phyloP scores from a whole-genome alignment of 169 alveolate species.

The Cryptosporidium bovis region DNA sequence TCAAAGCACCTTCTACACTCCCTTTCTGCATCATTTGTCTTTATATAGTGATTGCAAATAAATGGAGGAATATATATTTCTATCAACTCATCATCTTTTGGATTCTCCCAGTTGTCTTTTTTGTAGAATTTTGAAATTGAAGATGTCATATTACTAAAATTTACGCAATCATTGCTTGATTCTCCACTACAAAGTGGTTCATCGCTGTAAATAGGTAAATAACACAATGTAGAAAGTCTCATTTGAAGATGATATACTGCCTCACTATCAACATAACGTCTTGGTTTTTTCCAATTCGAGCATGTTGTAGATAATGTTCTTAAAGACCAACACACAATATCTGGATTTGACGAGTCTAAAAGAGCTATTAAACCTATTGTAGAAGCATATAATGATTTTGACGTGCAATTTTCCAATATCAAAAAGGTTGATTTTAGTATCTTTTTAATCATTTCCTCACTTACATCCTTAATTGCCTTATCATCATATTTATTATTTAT shows the following conservation, averaged over 20 bases:
- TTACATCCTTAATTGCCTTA: slow-evolving; percentile 19
- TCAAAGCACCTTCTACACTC: slow-evolving; percentile 62
- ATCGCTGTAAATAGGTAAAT: slow-evolving; percentile 33
- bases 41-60: slow-evolving; percentile 48
- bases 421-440: slow-evolving; percentile 62
- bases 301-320: slow-evolving; percentile 66
- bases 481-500: background rate
- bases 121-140: slow-evolving; percentile 43
- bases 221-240: slow-evolving; percentile 62
- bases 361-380: slow-evolving; percentile 65
- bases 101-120: slow-evolving; percentile 41
- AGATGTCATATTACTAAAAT: background rate
- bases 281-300: slow-evolving; percentile 73
- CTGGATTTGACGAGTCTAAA: slow-evolving; percentile 64
- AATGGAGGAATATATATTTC: slow-evolving; percentile 65
- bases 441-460: slow-evolving; percentile 62
- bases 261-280: slow-evolving; percentile 47
- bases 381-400: slow-evolving; percentile 59
- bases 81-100: slow-evolving; percentile 51
- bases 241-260: slow-evolving; percentile 70
- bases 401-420: slow-evolving; percentile 62
- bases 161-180: background rate
- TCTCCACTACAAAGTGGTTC: background rate
- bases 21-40: slow-evolving; percentile 4
- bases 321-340: slow-evolving; percentile 72